Conservation (phyloP, 2,329 filamentous ascomycete species). For the Pestalotiopsis sp. region DNA sequence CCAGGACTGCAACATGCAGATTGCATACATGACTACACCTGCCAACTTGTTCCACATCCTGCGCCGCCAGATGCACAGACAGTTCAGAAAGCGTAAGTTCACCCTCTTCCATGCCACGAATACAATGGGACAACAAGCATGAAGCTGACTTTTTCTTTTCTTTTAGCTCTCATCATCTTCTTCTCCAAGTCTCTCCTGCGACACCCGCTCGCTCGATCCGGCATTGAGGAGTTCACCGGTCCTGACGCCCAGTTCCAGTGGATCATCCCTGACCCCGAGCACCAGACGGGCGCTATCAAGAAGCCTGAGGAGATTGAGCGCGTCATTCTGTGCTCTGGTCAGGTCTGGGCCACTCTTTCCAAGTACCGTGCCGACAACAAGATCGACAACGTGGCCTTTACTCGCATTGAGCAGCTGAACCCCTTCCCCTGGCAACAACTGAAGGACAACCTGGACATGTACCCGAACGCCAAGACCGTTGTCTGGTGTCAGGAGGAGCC, state of each 20-base stretch:
- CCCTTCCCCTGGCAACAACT: constrained; percentile 99
- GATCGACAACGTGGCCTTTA: constrained; percentile 89
- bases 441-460: constrained; percentile 93
- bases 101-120: constrained; percentile 22
- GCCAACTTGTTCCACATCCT: constrained; percentile 96
- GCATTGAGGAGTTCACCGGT: constrained; percentile 87
- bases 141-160: not conserved
- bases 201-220: constrained; percentile 87
- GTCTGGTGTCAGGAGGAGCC: constrained; percentile 99
- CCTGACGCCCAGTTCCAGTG: constrained; percentile 88
- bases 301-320: constrained; percentile 86
- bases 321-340: constrained; percentile 91
- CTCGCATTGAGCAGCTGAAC: constrained; percentile 95
- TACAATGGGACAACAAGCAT: constrained; percentile 29
- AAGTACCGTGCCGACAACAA: constrained; percentile 89
- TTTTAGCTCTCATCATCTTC: constrained; percentile 86
- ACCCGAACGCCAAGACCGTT: constrained; percentile 96
- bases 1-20: constrained; percentile 99
- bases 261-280: constrained; percentile 91
- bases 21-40: constrained; percentile 95
- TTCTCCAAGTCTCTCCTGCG: constrained; percentile 97
- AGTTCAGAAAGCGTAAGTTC: constrained; percentile 95
- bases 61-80: constrained; percentile 95
- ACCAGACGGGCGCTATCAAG: constrained; percentile 75
- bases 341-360: constrained; percentile 87